These are phyloP conservation scores for Aspergillus ustus DNA, from an alignment of 2,329 filamentous ascomycete species.

Conservation along the genomic window DNA sequence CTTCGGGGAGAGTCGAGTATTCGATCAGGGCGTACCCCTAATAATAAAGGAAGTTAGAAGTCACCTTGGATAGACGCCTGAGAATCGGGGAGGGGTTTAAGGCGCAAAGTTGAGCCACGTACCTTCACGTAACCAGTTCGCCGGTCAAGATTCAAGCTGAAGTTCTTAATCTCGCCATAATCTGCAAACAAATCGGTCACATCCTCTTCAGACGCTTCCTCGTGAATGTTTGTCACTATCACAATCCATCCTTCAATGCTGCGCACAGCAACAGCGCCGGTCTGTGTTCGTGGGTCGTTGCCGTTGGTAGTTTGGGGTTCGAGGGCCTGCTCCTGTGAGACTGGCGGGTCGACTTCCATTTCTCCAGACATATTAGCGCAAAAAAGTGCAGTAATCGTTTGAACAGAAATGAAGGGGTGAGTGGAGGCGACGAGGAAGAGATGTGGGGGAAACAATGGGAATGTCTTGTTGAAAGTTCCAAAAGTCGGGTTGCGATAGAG, in stretches of 20 bases:
- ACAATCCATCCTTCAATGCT: constrained; percentile 73
- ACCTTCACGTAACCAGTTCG: constrained; percentile 72
- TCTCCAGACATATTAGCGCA: constrained; percentile 44
- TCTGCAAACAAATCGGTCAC: constrained; percentile 69
- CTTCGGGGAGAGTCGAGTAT: constrained; percentile 67
- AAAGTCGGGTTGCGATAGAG: constrained; percentile 6
- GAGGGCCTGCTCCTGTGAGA: constrained; percentile 38
- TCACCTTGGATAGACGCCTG: neutral
- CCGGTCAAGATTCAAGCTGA: constrained; percentile 68
- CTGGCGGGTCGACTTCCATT: constrained; percentile 52
- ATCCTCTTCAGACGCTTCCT: constrained; percentile 70
- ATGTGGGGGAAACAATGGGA: neutral
- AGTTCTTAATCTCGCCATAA: constrained; percentile 69
- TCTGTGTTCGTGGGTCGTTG: constrained; percentile 49
- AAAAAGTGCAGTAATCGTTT: neutral
- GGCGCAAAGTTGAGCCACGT: constrained; percentile 20
- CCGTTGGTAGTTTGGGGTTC: constrained; percentile 34
- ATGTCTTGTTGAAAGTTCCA: neutral
- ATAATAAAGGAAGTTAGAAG: constrained; percentile 19
- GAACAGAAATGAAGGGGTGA: neutral
- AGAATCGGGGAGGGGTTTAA: neutral
- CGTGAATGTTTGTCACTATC: constrained; percentile 70
- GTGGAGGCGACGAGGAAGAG: neutral
- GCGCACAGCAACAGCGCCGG: constrained; percentile 62
- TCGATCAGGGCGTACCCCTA: constrained; percentile 71